These are phyloP conservation scores for Neoboletus magnificus DNA, from an alignment of 768 basidiomycete genomes.

Conservation along the genomic window DNA sequence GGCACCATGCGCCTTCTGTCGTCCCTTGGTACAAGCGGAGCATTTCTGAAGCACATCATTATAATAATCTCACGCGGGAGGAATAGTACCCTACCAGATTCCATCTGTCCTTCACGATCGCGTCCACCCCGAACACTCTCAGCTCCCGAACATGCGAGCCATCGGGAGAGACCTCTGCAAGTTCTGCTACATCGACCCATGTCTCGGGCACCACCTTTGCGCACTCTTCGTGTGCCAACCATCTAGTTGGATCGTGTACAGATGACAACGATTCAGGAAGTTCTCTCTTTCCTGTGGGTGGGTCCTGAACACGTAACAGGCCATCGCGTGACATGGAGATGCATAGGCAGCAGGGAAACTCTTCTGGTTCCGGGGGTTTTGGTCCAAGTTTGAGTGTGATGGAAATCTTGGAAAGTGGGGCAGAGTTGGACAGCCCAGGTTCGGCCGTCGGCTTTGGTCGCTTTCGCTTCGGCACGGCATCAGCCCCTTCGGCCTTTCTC, in stretches of 20 bases:
- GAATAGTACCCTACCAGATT: constrained; percentile 59
- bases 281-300: constrained; percentile 55
- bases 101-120: constrained; percentile 91
- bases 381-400: constrained; percentile 69
- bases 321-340: constrained; percentile 50
- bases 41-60: constrained; percentile 69
- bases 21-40: constrained; percentile 70
- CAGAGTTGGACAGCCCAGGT: constrained; percentile 9
- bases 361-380: constrained; percentile 50
- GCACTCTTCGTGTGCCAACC: constrained; percentile 81
- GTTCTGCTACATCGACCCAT: constrained; percentile 75
- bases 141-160: constrained; percentile 40
- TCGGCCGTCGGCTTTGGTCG: constrained; percentile 18
- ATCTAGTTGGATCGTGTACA: constrained; percentile 34
- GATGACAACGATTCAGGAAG: constrained; percentile 37
- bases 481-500: constrained; percentile 37
- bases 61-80: neutral
- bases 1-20: constrained; percentile 67
- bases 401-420: constrained; percentile 38
- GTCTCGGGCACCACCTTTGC: constrained; percentile 86
- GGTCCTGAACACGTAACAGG: constrained; percentile 65
- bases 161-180: constrained; percentile 24
- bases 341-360: constrained; percentile 69
- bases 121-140: constrained; percentile 80
- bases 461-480: constrained; percentile 26